Conservation (phyloP, 2,329 filamentous ascomycete genomes). For the Berkeleyomyces basicola region DNA sequence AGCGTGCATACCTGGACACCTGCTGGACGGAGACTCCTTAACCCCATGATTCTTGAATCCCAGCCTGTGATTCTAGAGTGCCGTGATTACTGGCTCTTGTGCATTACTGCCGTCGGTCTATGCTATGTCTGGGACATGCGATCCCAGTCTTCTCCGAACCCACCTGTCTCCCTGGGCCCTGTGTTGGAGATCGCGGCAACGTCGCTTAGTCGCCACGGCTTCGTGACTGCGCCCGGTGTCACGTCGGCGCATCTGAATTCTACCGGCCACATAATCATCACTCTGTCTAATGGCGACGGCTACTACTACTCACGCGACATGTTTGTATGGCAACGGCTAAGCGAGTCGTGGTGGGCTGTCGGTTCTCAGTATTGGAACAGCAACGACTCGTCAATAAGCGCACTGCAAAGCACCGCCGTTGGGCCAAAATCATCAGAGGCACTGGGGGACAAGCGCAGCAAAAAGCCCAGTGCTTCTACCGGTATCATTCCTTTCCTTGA, state of each 20-base stretch:
- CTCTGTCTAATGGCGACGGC: constrained; percentile 84
- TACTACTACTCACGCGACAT: constrained; percentile 76
- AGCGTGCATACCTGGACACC: constrained; percentile 84
- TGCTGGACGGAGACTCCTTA: constrained; percentile 70
- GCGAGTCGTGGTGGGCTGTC: constrained; percentile 95
- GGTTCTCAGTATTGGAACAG: constrained; percentile 99
- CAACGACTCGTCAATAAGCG: constrained; percentile 74
- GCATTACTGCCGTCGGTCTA: constrained; percentile 73
- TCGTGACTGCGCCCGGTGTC: constrained; percentile 65
- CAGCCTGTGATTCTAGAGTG: constrained; percentile 91
- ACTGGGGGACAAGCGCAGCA: constrained; percentile 29
- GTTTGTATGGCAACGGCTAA: constrained; percentile 88
- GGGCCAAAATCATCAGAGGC: constrained; percentile 30
- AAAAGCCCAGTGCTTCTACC: constrained; percentile 52
- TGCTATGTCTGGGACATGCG: constrained; percentile 90
- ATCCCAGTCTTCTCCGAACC: constrained; percentile 67
- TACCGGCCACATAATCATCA: constrained; percentile 71
- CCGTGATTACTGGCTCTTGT: constrained; percentile 75
- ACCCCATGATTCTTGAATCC: constrained; percentile 72
- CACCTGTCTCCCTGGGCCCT: constrained; percentile 75
- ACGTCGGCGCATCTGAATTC: constrained; percentile 87
- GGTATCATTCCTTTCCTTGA: constrained; percentile 89
- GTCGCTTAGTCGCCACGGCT: constrained; percentile 55
- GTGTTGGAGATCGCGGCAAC: constrained; percentile 75
- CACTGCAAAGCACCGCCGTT: constrained; percentile 55